These are phyloP conservation scores for Breynia disticha DNA, from an alignment of 441 rosid species.

Conservation along the genomic window DNA sequence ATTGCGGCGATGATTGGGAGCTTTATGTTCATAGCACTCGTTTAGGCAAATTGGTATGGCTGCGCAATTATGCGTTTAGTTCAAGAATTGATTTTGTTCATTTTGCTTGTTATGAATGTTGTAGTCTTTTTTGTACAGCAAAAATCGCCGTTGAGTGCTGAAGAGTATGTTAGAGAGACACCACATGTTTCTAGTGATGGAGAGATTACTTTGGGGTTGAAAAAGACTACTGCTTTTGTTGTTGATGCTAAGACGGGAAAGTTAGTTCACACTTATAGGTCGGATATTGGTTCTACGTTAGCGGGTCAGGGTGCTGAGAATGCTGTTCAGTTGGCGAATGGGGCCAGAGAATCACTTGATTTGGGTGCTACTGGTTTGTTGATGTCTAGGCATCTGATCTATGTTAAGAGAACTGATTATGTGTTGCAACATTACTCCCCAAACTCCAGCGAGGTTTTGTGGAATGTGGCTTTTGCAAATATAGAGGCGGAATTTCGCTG, in stretches of 20 bases:
- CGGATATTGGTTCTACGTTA: constrained; percentile 27
- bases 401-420: constrained; percentile 63
- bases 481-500: constrained; percentile 73
- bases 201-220: constrained; percentile 53
- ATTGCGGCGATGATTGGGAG: constrained; percentile 67
- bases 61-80: background rate
- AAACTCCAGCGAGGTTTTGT: constrained; percentile 47
- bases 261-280: constrained; percentile 39
- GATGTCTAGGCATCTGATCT: constrained; percentile 33
- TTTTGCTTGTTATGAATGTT: background rate
- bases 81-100: too few species aligned
- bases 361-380: constrained; percentile 24
- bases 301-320: constrained; percentile 24
- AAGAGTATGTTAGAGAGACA: constrained; percentile 47
- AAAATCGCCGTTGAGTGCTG: constrained; percentile 38
- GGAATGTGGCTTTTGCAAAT: constrained; percentile 76
- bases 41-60: constrained; percentile 47
- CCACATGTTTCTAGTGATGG: constrained; percentile 51
- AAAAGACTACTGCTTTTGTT: constrained; percentile 52
- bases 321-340: constrained; percentile 30
- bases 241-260: constrained; percentile 68
- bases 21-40: constrained; percentile 44
- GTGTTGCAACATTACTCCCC: constrained; percentile 54
- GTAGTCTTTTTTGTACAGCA: constrained; percentile 20
- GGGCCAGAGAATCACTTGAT: constrained; percentile 34